Conservation (phyloP, 1,284 basidiomycete species). For the Blastosporella zonata region DNA sequence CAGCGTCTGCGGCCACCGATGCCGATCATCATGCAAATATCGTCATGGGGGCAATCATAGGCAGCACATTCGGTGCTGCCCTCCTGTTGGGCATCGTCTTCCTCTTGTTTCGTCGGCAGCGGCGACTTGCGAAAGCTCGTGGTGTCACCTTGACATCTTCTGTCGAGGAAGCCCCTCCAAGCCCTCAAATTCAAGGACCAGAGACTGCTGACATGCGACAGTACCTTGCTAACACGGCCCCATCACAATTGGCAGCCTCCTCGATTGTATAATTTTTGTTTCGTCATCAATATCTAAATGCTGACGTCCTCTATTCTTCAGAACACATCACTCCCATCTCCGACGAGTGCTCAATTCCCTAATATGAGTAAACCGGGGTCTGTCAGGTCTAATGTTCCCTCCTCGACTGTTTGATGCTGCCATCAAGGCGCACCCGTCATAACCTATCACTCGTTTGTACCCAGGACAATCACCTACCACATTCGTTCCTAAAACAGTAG, state of each 20-base stretch:
- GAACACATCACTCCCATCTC: slow-evolving; percentile 20
- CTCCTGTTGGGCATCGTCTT: slow-evolving; percentile 8
- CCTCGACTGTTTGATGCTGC: background rate
- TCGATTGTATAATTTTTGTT: slow-evolving; percentile 16
- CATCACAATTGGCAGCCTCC: slow-evolving; percentile 17
- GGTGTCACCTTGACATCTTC: slow-evolving; percentile 10
- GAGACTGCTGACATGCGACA: slow-evolving; percentile 18
- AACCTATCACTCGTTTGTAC: background rate
- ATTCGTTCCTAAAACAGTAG: background rate
- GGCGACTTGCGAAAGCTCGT: slow-evolving; percentile 4
- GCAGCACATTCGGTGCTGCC: slow-evolving; percentile 10
- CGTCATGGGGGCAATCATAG: slow-evolving; percentile 17
- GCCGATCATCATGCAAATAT: slow-evolving; percentile 6
- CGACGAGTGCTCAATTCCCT: slow-evolving; percentile 18
- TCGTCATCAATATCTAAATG: background rate
- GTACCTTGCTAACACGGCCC: slow-evolving; percentile 21
- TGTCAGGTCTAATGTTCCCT: slow-evolving; percentile 15
- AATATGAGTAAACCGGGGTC: slow-evolving; percentile 17
- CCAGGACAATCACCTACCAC: background rate
- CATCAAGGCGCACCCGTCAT: background rate
- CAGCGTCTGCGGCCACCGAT: background rate
- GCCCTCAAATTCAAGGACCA: background rate
- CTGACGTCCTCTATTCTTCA: slow-evolving; percentile 2
- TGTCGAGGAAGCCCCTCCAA: background rate
- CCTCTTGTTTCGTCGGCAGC: slow-evolving; percentile 14